These are phyloP conservation scores for Lepiota brunneoincarnata DNA, from an alignment of 768 basidiomycete genomes.

Conservation along the genomic window DNA sequence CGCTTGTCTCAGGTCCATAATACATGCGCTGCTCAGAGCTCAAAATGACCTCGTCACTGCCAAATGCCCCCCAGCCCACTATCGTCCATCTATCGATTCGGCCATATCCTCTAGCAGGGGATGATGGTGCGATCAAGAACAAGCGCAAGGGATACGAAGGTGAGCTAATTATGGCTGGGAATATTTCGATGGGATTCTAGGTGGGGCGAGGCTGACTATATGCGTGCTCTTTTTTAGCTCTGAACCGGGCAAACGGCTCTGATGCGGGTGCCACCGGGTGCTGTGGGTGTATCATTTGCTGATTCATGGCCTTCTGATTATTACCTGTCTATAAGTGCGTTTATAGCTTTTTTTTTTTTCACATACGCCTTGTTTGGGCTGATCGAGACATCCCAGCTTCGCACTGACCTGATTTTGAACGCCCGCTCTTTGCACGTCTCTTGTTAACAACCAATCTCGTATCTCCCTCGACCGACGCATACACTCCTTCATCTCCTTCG, in stretches of 20 bases:
- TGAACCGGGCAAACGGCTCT: background rate
- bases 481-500: no score
- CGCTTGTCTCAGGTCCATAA: background rate
- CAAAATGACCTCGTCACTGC: slow-evolving; percentile 29
- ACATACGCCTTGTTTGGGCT: no score
- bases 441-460: no score
- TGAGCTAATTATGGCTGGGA: slow-evolving; percentile 16
- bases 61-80: slow-evolving; percentile 37
- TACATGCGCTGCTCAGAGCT: slow-evolving; percentile 24
- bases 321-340: no score
- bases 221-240: background rate
- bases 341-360: no score
- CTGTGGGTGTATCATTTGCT: slow-evolving; percentile 17
- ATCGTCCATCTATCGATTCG: slow-evolving; percentile 78
- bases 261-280: slow-evolving; percentile 9
- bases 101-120: slow-evolving; percentile 47
- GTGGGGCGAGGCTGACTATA: background rate
- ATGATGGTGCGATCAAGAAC: slow-evolving; percentile 58
- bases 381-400: no score
- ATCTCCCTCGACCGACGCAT: no score
- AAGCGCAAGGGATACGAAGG: slow-evolving; percentile 30
- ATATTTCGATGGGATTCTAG: background rate
- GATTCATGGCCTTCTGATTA: background rate
- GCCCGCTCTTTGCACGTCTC: no score
- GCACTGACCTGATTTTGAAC: no score